These are phyloP conservation scores for Clonostachys rhizophaga DNA, from an alignment of 2,329 filamentous ascomycete genomes.

Conservation along the genomic window DNA sequence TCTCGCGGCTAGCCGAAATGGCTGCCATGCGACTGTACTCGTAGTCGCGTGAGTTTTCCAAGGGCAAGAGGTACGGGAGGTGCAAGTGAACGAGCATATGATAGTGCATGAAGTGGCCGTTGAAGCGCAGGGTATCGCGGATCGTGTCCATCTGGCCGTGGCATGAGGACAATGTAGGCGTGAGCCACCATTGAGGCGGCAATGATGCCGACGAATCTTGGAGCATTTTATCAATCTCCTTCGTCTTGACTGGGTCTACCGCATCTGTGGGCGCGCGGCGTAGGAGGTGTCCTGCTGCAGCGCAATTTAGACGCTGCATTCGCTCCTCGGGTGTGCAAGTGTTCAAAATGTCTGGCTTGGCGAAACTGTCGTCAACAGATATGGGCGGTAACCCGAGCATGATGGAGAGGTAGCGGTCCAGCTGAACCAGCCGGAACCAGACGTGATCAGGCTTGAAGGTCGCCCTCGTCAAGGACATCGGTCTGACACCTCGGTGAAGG, in stretches of 20 bases:
- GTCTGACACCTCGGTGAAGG: slow-evolving; percentile 34
- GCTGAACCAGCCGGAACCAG: slow-evolving; percentile 44
- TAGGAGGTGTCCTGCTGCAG: slow-evolving; percentile 37
- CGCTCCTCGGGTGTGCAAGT: slow-evolving; percentile 29
- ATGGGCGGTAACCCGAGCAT: slow-evolving; percentile 45
- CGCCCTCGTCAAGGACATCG: slow-evolving; percentile 4
- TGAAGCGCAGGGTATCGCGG: slow-evolving; percentile 21
- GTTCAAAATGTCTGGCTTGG: slow-evolving; percentile 15
- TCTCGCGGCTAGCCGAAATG: slow-evolving; percentile 43
- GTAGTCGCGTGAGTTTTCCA: slow-evolving; percentile 34
- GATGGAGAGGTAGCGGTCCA: slow-evolving; percentile 45
- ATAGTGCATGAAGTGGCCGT: slow-evolving; percentile 45
- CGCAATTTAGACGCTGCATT: slow-evolving; percentile 37
- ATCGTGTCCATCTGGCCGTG: slow-evolving; percentile 5
- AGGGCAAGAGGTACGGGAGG: slow-evolving; percentile 47
- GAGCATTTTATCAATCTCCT: slow-evolving; percentile 32
- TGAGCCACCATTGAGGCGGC: slow-evolving; percentile 39
- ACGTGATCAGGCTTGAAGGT: slow-evolving; percentile 24
- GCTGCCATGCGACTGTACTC: slow-evolving; percentile 37
- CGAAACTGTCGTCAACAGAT: slow-evolving; percentile 31
- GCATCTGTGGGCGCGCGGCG: slow-evolving; percentile 31
- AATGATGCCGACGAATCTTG: slow-evolving; percentile 8
- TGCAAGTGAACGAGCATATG: slow-evolving; percentile 47
- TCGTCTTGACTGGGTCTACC: slow-evolving; percentile 39
- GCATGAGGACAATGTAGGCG: slow-evolving; percentile 15